Conservation (phyloP, 305 asterid species). For the Fraxinus paxiana region DNA sequence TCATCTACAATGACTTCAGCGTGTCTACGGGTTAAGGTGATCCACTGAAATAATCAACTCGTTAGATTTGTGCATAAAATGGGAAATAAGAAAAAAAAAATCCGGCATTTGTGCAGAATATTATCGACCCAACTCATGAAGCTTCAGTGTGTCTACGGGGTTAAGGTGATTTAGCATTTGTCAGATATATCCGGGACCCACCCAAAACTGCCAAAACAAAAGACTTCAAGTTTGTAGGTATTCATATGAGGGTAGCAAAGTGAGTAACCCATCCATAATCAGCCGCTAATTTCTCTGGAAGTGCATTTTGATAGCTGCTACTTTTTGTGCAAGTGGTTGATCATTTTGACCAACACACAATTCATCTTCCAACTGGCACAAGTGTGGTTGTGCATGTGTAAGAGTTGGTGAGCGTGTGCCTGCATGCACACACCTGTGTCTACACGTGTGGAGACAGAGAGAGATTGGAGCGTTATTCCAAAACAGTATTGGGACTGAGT, state of each 20-base stretch:
- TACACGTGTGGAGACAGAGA: not conserved
- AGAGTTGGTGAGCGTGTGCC: not conserved
- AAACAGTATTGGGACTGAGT: not conserved
- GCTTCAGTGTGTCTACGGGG: constrained; percentile 64
- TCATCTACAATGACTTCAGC: constrained; percentile 81
- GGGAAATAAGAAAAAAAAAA: constrained; percentile 10
- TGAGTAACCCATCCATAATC: constrained; percentile 4
- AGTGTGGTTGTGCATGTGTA: not conserved
- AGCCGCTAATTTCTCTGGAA: not conserved
- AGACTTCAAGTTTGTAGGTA: constrained; percentile 1
- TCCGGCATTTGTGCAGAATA: not conserved
- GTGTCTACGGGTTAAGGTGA: constrained; percentile 69
- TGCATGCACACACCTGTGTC: not conserved
- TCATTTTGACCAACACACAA: not conserved
- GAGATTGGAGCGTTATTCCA: constrained; percentile 5
- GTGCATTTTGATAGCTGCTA: not conserved
- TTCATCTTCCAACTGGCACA: constrained; percentile 3
- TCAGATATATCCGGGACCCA: not conserved
- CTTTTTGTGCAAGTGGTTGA: not conserved
- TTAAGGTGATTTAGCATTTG: constrained; percentile 56
- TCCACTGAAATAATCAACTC: constrained; percentile 63
- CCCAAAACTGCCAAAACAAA: not conserved
- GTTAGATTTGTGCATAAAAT: constrained; percentile 17
- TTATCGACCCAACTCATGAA: not conserved
- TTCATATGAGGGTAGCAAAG: not conserved